Base-by-base conservation (phyloP, 2,329 filamentous ascomycete genomes). In the Hymenoscyphus linearis region DNA sequence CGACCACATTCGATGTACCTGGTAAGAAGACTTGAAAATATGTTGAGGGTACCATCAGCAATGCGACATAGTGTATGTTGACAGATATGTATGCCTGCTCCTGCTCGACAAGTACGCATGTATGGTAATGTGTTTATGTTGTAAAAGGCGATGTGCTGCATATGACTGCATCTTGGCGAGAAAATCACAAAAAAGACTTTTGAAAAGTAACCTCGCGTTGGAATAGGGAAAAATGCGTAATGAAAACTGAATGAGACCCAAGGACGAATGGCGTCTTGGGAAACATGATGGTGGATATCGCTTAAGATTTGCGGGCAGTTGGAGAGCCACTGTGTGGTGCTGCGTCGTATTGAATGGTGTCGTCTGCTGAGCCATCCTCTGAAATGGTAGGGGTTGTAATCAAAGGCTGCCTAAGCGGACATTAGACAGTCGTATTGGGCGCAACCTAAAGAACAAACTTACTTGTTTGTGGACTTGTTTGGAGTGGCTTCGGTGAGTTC, bases 361-460 rank as follows among this genome's bases (percentile, higher is more conserved):
- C 71, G 55, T 73, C 71, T n/a, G 52, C 67, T 55, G 69, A 71
- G 58, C 70, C 71, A 61, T 70, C 68, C 27, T 74, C 72, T 14
- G 72, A 74, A 35, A 72, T 63, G 25, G 69, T 68, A 40, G 71
- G 71, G 56, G 69, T 73, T 13, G 61, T 61, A 9, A 58, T 57
- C 12, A 61, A 25, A 55, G 53, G 13, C 18, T 63, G 65, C 18
- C 63, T 70, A n/a, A 12, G 55, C 36, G 13, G 31, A 31, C 7
- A 52, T 67, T 60, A 68, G 61, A 26, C 59, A 18, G 35, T 58
- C 57, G 35, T 53, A 37, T 44, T 60, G 52, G 27, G 1, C 35
- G 14, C 16, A 53, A n/a, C n/a, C 59, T 22, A 25, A 25, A 57
- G 3, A 50, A 18, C n/a, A 16, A 18, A 66, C 67, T 66, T 68